A percentile compares a stretch with the other conserved stretches of the same genome.
Conservation (phyloP, 2,329 filamentous ascomycete genomes). For the Pseudohalonectria lignicola region DNA sequence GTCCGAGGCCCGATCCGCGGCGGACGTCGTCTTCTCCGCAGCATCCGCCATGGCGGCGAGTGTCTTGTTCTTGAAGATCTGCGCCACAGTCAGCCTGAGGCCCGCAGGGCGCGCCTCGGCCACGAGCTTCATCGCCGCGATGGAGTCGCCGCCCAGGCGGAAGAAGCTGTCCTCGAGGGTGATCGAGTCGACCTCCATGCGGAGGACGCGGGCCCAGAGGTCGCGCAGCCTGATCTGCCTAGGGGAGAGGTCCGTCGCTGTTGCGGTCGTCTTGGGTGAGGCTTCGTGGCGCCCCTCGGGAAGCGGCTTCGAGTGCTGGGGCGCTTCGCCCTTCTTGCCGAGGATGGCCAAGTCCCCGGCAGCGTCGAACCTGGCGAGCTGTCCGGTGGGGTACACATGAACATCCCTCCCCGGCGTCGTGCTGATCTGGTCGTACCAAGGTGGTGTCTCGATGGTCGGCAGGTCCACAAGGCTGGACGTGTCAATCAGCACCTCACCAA, state of each 20-base stretch:
- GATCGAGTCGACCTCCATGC: slow-evolving; percentile 19
- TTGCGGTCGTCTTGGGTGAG: slow-evolving; percentile 4
- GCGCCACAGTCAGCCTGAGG: slow-evolving; percentile 28
- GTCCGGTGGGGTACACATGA: slow-evolving; percentile 25
- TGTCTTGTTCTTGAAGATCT: slow-evolving; percentile 26
- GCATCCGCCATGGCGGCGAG: slow-evolving; percentile 12
- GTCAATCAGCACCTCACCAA: slow-evolving; percentile 32
- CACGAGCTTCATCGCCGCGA: slow-evolving; percentile 36
- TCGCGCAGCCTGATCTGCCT: slow-evolving; percentile 12
- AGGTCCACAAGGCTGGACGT: background rate
- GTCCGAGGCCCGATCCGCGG: background rate
- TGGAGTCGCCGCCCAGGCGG: slow-evolving; percentile 34
- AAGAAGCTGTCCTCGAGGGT: slow-evolving; percentile 35
- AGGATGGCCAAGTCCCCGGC: slow-evolving; percentile 10
- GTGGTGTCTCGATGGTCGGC: background rate
- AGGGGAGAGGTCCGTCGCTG: slow-evolving; percentile 3
- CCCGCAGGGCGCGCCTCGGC: slow-evolving; percentile 25
- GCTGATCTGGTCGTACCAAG: background rate
- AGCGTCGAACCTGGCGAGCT: slow-evolving; percentile 24
- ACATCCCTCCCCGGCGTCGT: background rate
- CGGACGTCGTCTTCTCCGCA: slow-evolving; percentile 1
- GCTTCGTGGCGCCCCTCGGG: background rate
- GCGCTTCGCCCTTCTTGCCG: slow-evolving; percentile 1
- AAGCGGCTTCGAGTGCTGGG: background rate
- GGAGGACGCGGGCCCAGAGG: slow-evolving; percentile 25